Evolutionary conservation across 768 basidiomycete species (phyloP).

Genomic region (Boletus vermiculosoides): DNA sequence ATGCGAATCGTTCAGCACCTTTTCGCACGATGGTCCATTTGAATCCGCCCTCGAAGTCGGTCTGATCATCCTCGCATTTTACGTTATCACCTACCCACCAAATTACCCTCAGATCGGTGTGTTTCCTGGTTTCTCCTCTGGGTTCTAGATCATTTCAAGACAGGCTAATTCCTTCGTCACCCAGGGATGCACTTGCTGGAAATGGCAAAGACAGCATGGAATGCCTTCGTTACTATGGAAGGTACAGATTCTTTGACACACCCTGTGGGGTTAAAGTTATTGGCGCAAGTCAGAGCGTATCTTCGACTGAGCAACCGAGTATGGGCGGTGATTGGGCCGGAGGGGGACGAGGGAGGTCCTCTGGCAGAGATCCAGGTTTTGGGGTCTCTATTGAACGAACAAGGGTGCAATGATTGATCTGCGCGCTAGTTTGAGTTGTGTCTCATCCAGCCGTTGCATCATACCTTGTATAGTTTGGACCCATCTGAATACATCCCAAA

Average conservation of each 20-base stretch:
- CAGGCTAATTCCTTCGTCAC: neutral
- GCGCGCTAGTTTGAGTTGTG: neutral
- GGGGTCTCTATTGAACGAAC: constrained; percentile 36
- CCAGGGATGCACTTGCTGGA: constrained; percentile 76
- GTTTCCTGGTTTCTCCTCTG: constrained; percentile 11
- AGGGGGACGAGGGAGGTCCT: constrained; percentile 65
- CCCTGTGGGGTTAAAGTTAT: constrained; percentile 20
- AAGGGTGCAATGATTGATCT: neutral
- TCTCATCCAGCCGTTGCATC: neutral
- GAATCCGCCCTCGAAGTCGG: constrained; percentile 53
- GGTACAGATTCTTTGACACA: constrained; percentile 1
- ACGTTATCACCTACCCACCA: constrained; percentile 66
- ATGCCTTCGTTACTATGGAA: constrained; percentile 45
- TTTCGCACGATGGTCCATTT: constrained; percentile 68
- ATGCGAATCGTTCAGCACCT: constrained; percentile 61
- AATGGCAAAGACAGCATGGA: constrained; percentile 77
- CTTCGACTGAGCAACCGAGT: constrained; percentile 42
- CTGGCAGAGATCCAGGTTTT: constrained; percentile 51
- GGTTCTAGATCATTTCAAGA: neutral
- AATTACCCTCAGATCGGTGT: constrained; percentile 83
- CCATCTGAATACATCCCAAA: neutral
- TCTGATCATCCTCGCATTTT: constrained; percentile 59
- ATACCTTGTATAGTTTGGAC: no score
- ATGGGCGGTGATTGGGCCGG: constrained; percentile 50
- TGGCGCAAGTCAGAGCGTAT: constrained; percentile 35